Evolutionary conservation across 2,329 filamentous ascomycete genomes (phyloP).

Genomic region (Orbilia oligospora): DNA sequence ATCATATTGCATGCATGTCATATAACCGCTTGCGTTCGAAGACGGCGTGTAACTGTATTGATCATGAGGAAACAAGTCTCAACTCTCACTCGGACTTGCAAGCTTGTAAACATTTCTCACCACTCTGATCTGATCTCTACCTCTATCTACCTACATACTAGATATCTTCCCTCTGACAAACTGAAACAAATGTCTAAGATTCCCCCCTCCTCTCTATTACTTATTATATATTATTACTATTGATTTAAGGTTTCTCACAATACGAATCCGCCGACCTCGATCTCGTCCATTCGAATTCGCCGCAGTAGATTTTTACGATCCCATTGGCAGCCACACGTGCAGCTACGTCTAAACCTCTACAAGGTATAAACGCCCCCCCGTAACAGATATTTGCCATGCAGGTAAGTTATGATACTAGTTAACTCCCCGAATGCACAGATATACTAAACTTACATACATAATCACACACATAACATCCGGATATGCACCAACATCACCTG

Average conservation of each 20-base stretch:
- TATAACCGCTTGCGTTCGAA: constrained; percentile 35
- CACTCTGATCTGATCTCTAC: background rate
- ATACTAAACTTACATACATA: constrained; percentile 21
- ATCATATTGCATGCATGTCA: constrained; percentile 8
- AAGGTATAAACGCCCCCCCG: constrained; percentile 1
- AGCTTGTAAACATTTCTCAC: background rate
- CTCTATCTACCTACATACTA: background rate
- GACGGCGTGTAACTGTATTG: constrained; percentile 22
- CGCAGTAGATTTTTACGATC: background rate
- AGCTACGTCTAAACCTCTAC: constrained; percentile 2
- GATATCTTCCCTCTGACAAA: constrained; percentile 31
- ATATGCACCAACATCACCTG: constrained; percentile 10
- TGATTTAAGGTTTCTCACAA: too few relatives aligned
- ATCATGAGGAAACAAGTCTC: background rate
- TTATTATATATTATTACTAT: background rate
- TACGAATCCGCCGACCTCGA: background rate
- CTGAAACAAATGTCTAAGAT: constrained; percentile 51
- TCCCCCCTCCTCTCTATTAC: background rate
- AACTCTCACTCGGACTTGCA: constrained; percentile 1
- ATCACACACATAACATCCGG: background rate
- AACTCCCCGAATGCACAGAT: constrained; percentile 4
- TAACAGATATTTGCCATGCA: background rate
- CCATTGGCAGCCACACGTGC: constrained; percentile 4
- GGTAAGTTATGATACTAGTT: background rate
- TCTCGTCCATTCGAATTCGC: background rate